A percentile compares a stretch with the other conserved stretches of the same genome.
These are phyloP conservation scores for Graphium sp. DNA, from an alignment of 2,329 filamentous ascomycete genomes.

Conservation along the genomic window DNA sequence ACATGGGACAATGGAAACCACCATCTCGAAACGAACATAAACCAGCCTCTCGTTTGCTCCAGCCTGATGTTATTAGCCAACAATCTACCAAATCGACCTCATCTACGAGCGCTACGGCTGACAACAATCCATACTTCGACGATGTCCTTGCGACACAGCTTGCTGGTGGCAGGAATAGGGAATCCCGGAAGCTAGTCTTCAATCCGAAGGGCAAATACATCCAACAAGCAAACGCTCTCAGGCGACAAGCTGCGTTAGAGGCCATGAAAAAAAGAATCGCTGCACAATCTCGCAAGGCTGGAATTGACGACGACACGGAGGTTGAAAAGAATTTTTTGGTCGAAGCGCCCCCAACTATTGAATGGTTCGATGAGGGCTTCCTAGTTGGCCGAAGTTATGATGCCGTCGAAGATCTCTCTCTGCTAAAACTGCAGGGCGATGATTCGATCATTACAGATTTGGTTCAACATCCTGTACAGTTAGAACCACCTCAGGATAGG, in stretches of 20 bases:
- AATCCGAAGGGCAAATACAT: conserved; percentile 97
- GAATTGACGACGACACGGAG: conserved; percentile 79
- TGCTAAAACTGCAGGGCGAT: conserved; percentile 57
- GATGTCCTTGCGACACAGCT: conserved; percentile 44
- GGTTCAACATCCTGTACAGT: conserved; percentile 79
- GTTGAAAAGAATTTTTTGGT: conserved; percentile 82
- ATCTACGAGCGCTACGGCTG: conserved; percentile 8
- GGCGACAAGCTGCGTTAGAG: conserved; percentile 77
- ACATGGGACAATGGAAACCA: conserved; percentile 29
- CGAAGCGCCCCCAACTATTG: conserved; percentile 68
- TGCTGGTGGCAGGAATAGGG: conserved; percentile 40
- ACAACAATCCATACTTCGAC: conserved; percentile 67
- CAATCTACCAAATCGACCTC: neutral
- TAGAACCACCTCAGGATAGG: conserved; percentile 84
- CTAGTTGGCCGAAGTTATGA: conserved; percentile 57
- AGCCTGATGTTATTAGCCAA: conserved; percentile 15
- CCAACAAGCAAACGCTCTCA: conserved; percentile 75
- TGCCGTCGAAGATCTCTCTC: conserved; percentile 43
- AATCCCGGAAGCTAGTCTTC: conserved; percentile 67
- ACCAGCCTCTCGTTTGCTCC: conserved; percentile 19
- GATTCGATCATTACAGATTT: conserved; percentile 83
- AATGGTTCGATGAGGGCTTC: conserved; percentile 96
- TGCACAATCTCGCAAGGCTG: conserved; percentile 71
- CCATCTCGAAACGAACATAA: conserved; percentile 10
- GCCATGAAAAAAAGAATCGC: conserved; percentile 91